Percentiles rank a stretch among this genome's conserved stretches.
Evolutionary conservation across 1,284 basidiomycete genomes (phyloP).

Genomic region (Ceratobasidium sp.): DNA sequence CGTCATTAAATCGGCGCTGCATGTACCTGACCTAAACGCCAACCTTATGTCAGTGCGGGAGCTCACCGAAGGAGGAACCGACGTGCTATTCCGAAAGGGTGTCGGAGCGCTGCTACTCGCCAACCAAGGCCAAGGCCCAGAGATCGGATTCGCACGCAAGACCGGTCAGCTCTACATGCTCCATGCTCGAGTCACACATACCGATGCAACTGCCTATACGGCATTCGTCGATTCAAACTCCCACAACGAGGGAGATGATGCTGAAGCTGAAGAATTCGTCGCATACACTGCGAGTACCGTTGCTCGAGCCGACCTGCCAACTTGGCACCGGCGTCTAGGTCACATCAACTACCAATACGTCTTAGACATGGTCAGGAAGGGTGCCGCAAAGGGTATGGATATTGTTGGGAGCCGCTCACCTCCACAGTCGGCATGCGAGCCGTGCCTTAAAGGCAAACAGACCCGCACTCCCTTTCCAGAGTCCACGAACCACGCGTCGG

Average conservation of each 20-base stretch:
- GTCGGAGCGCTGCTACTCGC: neutral
- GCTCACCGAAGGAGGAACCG: neutral
- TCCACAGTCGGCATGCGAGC: neutral
- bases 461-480: slow-evolving; percentile 40
- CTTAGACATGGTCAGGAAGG: slow-evolving; percentile 27
- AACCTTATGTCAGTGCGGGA: slow-evolving; percentile 4
- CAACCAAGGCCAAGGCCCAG: neutral
- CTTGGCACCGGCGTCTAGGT: slow-evolving; percentile 20
- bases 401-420: slow-evolving; percentile 17
- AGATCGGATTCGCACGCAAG: neutral
- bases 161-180: slow-evolving; percentile 19
- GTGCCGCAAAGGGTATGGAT: slow-evolving; percentile 16
- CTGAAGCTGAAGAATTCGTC: slow-evolving; percentile 8
- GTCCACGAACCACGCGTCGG: slow-evolving; percentile 26
- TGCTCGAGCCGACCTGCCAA: slow-evolving; percentile 21
- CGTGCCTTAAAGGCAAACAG: slow-evolving; percentile 42
- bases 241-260: neutral
- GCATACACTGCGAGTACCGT: slow-evolving; percentile 18
- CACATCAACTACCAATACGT: slow-evolving; percentile 26
- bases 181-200: slow-evolving; percentile 6
- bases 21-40: slow-evolving; percentile 13
- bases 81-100: slow-evolving; percentile 2
- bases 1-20: slow-evolving; percentile 1
- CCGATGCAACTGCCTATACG: neutral
- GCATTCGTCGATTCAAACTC: slow-evolving; percentile 1